phyloP scores from a whole-genome alignment of 2,329 filamentous ascomycete genomes.

The Juglanconis oblonga region DNA sequence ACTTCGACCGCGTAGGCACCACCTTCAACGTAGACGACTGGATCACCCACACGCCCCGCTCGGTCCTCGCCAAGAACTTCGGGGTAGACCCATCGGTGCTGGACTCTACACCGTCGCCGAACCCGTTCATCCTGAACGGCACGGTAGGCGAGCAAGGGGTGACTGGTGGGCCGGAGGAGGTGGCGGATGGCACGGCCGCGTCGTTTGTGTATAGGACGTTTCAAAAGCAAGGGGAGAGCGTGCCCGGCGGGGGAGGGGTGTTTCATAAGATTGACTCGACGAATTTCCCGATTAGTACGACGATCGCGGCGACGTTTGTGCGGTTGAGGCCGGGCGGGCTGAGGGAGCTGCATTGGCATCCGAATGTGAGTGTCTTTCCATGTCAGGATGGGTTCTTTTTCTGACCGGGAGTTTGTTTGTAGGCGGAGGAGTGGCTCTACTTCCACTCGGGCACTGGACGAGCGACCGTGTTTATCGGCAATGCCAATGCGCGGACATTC shows the following conservation, averaged over 20 bases:
- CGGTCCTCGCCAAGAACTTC: constrained; percentile 67
- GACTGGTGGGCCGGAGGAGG: constrained; percentile 41
- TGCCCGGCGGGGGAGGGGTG: constrained; percentile 60
- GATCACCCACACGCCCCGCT: constrained; percentile 62
- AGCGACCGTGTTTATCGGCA: constrained; percentile 64
- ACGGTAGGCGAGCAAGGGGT: constrained; percentile 48
- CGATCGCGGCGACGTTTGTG: constrained; percentile 63
- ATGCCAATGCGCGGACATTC: constrained; percentile 60
- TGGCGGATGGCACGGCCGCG: constrained; percentile 48
- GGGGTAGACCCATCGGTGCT: constrained; percentile 60
- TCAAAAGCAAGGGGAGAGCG: constrained; percentile 51
- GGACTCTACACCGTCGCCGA: constrained; percentile 51
- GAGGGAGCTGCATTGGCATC: constrained; percentile 68
- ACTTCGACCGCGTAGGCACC: constrained; percentile 39
- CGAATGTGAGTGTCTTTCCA: constrained; percentile 47
- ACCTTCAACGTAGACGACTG: constrained; percentile 72
- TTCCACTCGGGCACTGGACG: constrained; percentile 62
- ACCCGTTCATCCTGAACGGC: constrained; percentile 61
- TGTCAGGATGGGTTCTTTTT: too few species aligned
- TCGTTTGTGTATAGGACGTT: constrained; percentile 62
- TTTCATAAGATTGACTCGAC: constrained; percentile 64
- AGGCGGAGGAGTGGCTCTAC: constrained; percentile 70
- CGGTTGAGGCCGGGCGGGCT: constrained; percentile 61
- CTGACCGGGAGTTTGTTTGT: neutral
- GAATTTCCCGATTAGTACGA: constrained; percentile 65